phyloP scores from a whole-genome alignment of 192 early-diverging fungal species.

The Mortierella hygrophila region DNA sequence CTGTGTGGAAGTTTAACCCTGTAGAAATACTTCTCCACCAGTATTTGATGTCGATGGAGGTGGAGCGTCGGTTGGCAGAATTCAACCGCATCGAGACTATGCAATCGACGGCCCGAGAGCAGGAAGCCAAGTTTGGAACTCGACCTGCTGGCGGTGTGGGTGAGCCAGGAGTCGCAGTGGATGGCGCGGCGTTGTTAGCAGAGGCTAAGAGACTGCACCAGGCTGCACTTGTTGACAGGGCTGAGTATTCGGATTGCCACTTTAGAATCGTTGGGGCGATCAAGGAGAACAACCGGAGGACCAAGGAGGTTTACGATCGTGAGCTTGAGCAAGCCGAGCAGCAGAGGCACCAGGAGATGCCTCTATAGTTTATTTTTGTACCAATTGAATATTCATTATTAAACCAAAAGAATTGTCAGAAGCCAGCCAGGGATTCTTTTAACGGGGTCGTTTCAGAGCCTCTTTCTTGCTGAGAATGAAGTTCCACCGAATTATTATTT shows the following conservation, averaged over 20 bases:
- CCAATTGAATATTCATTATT: too few species aligned
- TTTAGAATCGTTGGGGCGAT: constrained; percentile 25
- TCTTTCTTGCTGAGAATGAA: too few species aligned
- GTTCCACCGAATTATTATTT: too few species aligned
- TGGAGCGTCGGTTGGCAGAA: constrained; percentile 26
- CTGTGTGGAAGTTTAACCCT: constrained; percentile 18
- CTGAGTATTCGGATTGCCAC: constrained; percentile 20
- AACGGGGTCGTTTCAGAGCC: too few species aligned
- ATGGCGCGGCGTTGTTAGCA: constrained; percentile 19
- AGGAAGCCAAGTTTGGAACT: constrained; percentile 30
- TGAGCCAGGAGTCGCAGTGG: not conserved
- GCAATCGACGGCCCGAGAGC: constrained; percentile 15
- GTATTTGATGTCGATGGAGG: constrained; percentile 26
- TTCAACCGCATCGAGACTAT: constrained; percentile 28
- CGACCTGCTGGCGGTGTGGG: constrained; percentile 1
- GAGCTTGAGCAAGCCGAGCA: constrained; percentile 6
- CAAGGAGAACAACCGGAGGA: constrained; percentile 32
- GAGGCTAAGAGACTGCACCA: constrained; percentile 20
- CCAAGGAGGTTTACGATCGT: constrained; percentile 22
- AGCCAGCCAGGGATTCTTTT: too few species aligned
- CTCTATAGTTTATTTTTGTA: not conserved
- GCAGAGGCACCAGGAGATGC: not conserved
- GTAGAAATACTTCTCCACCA: constrained; percentile 38
- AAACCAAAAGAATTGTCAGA: too few species aligned
- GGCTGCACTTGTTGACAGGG: constrained; percentile 13